Base-by-base conservation (phyloP, 805 yeast species). In the Scheffersomyces amazonensis region DNA sequence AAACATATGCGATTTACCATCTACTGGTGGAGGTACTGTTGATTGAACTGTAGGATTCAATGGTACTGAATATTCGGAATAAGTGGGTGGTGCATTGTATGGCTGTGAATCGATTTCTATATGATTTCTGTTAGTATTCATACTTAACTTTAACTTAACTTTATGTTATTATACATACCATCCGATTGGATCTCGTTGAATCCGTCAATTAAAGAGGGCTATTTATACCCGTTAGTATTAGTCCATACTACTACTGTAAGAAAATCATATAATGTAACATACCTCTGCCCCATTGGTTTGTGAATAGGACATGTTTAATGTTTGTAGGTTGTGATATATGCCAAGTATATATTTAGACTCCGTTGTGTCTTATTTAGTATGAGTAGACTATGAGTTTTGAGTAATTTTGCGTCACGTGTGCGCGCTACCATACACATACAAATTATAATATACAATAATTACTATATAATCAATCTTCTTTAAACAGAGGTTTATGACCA, bases 1-100 rank as follows among this genome's bases (percentile, higher is more conserved):
- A 48, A 81, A 73, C 44, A 75, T 48, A 11, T 80, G 78, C n/a
- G 60, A 48, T 31, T 42, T 45, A n/a, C 30, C 6, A 5, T 27
- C 30, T 20, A 3, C 31, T 34, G 8, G 34, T 27, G 31, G 36
- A 17, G 22, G 16, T 15, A 10, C 28, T 6, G 21, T 24, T 21
- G 36, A 12, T 24, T 28, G 23, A 18, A 34, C 6, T 9, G 27
- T 4, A 29, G 40, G 32, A 5, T 24, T 7, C 18, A 39, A 4
- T 15, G 35, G 35, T 24, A 20, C n/a, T 19, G 25, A n/a, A 2
- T 30, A 6, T 15, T 24, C 16, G 34, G 33, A 28, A 21, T 15
- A 19, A 30, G 17, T 23, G 9, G 24, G 32, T 31, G 34, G 34
- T 36, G 22, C 21, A 11, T 4, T 34, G 21, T 41, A 44, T 20